Percentiles rank a stretch among this genome's conserved stretches.
Conservation (phyloP, 2,329 filamentous ascomycete genomes). For the Alternaria tenuissima region DNA sequence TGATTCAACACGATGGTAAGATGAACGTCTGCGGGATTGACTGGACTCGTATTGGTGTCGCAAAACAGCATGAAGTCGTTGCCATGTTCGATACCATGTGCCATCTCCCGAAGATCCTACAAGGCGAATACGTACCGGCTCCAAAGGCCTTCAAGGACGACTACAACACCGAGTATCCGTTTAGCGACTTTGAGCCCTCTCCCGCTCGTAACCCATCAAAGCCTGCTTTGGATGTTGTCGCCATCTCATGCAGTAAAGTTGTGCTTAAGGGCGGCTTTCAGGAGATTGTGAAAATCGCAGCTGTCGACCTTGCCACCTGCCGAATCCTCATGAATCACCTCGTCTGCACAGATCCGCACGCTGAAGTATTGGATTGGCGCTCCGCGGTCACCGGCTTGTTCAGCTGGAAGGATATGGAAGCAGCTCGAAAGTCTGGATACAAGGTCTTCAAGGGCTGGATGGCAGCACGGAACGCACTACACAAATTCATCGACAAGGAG, state of each 20-base stretch:
- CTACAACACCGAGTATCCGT: constrained; percentile 26
- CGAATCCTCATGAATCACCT: constrained; percentile 44
- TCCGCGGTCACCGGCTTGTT: constrained; percentile 35
- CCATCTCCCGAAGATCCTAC: constrained; percentile 37
- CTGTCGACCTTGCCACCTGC: constrained; percentile 42
- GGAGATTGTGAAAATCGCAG: constrained; percentile 46
- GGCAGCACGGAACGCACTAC: constrained; percentile 41
- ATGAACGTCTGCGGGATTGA: constrained; percentile 32
- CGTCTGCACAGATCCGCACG: constrained; percentile 36
- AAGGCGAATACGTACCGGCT: constrained; percentile 38
- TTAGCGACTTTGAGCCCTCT: constrained; percentile 32
- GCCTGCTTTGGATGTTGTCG: constrained; percentile 31
- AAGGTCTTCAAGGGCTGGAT: constrained; percentile 46
- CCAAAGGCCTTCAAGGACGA: constrained; percentile 37
- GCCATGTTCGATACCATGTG: constrained; percentile 36
- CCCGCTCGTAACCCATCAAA: constrained; percentile 19
- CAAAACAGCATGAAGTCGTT: constrained; percentile 29
- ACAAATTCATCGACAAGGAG: constrained; percentile 41
- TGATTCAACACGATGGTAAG: constrained; percentile 36
- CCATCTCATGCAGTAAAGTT: constrained; percentile 41
- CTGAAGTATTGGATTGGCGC: constrained; percentile 37
- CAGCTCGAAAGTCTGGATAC: constrained; percentile 36
- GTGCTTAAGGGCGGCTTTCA: constrained; percentile 27
- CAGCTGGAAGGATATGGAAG: constrained; percentile 35
- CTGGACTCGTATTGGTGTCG: constrained; percentile 38